phyloP scores from a whole-genome alignment of 805 yeast species.

The Maudiozyma saulgeensis region DNA sequence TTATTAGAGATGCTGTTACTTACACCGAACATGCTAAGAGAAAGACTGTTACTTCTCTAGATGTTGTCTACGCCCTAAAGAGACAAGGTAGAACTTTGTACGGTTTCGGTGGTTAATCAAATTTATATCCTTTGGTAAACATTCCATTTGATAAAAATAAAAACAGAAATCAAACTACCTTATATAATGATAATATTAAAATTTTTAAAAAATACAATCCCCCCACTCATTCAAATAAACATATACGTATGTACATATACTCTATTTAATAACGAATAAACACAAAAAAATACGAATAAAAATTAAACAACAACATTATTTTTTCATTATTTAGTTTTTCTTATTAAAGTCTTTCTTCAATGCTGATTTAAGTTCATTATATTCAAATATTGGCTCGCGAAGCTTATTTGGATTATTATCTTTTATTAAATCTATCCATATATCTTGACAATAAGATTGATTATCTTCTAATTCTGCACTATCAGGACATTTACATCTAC shows the following conservation, averaged over 20 bases:
- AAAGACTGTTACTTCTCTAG: constrained; percentile 98
- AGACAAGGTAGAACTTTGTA: constrained; percentile 99
- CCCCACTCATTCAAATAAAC: not conserved
- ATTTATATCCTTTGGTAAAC: not conserved
- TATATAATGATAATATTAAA: not conserved
- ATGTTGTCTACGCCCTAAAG: constrained; percentile 98
- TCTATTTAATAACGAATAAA: not conserved
- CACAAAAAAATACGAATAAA: not conserved
- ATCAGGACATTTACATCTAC: constrained; percentile 76
- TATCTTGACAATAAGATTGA: constrained; percentile 40
- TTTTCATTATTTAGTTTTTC: not conserved
- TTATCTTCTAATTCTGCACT: constrained; percentile 47
- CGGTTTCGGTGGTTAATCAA: constrained; percentile 97
- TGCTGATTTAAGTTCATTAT: not conserved
- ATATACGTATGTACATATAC: not conserved
- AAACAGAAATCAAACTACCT: not conserved
- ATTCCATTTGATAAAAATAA: not conserved
- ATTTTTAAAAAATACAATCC: not conserved
- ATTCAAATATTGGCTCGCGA: constrained; percentile 3
- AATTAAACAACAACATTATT: too few species aligned
- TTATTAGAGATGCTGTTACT: constrained; percentile 98
- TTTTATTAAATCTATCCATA: constrained; percentile 35
- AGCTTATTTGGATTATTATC: not conserved
- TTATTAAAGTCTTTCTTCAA: constrained; percentile 2
- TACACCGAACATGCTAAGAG: constrained; percentile 99